These are phyloP conservation scores for Penstemon eatonii DNA, from an alignment of 257 asterid species.

Conservation along the genomic window DNA sequence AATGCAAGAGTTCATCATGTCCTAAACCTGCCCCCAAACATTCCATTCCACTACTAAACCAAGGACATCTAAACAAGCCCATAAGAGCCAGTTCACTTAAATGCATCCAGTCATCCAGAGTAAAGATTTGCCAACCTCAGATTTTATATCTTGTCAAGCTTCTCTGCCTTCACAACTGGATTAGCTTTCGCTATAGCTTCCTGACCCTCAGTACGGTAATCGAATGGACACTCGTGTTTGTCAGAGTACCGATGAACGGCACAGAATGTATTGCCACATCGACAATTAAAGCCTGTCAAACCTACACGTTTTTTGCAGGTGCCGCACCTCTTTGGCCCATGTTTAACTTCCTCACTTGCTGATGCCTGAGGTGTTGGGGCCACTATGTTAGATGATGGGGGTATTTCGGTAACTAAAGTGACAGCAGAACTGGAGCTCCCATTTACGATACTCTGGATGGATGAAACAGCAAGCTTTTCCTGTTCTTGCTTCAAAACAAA, in stretches of 20 bases:
- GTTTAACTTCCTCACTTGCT: constrained; percentile 32
- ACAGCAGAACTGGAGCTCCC: constrained; percentile 41
- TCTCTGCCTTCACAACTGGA: constrained; percentile 69
- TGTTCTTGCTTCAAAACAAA: constrained; percentile 57
- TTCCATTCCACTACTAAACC: constrained; percentile 14
- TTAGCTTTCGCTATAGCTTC: constrained; percentile 75
- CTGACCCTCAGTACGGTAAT: constrained; percentile 58
- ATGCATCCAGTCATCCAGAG: constrained; percentile 13
- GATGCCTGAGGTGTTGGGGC: constrained; percentile 36
- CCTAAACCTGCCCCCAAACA: constrained; percentile 18
- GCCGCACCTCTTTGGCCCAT: constrained; percentile 57
- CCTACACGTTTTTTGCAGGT: constrained; percentile 64
- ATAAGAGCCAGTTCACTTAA: constrained; percentile 10
- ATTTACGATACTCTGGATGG: constrained; percentile 59
- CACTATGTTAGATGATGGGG: constrained; percentile 20
- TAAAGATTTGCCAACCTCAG: not conserved
- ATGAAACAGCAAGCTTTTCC: constrained; percentile 57
- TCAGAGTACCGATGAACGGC: constrained; percentile 55
- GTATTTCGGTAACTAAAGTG: constrained; percentile 23
- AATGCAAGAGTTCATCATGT: constrained; percentile 6
- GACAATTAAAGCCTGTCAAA: constrained; percentile 58
- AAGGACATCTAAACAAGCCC: constrained; percentile 18
- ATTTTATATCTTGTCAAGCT: constrained; percentile 53
- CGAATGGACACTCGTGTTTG: constrained; percentile 65
- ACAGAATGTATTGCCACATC: constrained; percentile 59